phyloP scores from a whole-genome alignment of 2,329 filamentous ascomycete species.

The Clonostachys solani region DNA sequence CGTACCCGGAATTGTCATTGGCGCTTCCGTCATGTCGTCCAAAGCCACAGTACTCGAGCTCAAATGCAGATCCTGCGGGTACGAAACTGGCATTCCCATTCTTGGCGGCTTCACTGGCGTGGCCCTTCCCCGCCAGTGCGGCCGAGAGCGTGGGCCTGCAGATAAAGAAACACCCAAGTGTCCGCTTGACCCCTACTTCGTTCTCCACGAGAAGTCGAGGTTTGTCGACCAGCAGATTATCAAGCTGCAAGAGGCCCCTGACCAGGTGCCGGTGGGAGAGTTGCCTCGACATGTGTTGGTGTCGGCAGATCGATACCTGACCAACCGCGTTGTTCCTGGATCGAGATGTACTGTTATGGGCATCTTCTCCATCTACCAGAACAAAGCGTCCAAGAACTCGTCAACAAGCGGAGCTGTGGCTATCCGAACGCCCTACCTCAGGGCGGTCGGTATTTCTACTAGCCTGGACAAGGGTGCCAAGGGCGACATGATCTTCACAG shows the following conservation, averaged over 20 bases:
- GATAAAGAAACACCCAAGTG: slow-evolving; percentile 67
- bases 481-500: slow-evolving; percentile 77
- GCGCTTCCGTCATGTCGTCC: slow-evolving; percentile 92
- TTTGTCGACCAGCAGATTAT: slow-evolving; percentile 98
- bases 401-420: slow-evolving; percentile 77
- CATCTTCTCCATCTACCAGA: slow-evolving; percentile 96
- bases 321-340: slow-evolving; percentile 92
- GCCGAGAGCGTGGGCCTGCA: slow-evolving; percentile 55
- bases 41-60: slow-evolving; percentile 87
- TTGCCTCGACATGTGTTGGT: slow-evolving; percentile 91
- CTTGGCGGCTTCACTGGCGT: slow-evolving; percentile 85
- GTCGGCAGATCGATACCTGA: slow-evolving; percentile 92
- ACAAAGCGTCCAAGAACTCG: slow-evolving; percentile 77
- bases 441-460: slow-evolving; percentile 87
- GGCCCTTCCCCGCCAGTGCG: slow-evolving; percentile 77
- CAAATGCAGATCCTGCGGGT: slow-evolving; percentile 81
- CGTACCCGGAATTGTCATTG: slow-evolving; percentile 96
- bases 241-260: slow-evolving; percentile 95
- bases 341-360: slow-evolving; percentile 94
- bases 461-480: slow-evolving; percentile 88
- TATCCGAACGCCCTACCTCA: slow-evolving; percentile 90
- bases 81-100: slow-evolving; percentile 66
- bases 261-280: slow-evolving; percentile 96
- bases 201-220: slow-evolving; percentile 86
- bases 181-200: slow-evolving; percentile 91